Percentiles rank a stretch among this genome's conserved stretches.
Conservation (phyloP, 2,329 filamentous ascomycete genomes). For the Penicillium paneum region DNA sequence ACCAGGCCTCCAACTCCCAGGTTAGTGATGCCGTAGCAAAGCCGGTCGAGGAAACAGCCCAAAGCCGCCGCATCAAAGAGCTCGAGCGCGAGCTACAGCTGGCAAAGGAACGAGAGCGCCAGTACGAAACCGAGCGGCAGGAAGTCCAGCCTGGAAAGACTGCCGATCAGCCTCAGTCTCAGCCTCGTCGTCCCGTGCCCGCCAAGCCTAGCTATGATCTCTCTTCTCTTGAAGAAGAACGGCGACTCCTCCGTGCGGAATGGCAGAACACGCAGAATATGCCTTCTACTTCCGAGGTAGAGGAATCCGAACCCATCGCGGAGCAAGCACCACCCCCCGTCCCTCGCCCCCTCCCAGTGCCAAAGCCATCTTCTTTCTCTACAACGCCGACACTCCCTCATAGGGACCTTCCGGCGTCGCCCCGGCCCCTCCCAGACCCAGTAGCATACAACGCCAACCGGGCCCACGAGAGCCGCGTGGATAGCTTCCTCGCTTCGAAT, state of each 20-base stretch:
- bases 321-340: constrained; percentile 26
- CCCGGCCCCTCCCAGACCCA: constrained; percentile 50
- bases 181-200: constrained; percentile 32
- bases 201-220: constrained; percentile 50
- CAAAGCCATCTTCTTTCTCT: constrained; percentile 16
- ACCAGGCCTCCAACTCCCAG: constrained; percentile 73
- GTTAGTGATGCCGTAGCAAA: constrained; percentile 37
- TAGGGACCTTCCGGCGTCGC: constrained; percentile 24
- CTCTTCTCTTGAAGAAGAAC: constrained; percentile 60
- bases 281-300: constrained; percentile 15
- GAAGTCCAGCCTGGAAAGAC: constrained; percentile 39
- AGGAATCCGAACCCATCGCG: constrained; percentile 10
- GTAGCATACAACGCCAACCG: constrained; percentile 34
- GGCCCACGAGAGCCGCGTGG: constrained; percentile 47
- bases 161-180: constrained; percentile 19
- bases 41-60: constrained; percentile 46
- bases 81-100: constrained; percentile 71
- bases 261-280: constrained; percentile 48
- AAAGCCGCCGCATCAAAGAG: constrained; percentile 70
- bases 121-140: constrained; percentile 61
- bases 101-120: constrained; percentile 64
- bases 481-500: constrained; percentile 56
- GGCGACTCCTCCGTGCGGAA: constrained; percentile 57
- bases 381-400: constrained; percentile 9
- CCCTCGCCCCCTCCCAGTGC: constrained; percentile 32